Base-by-base conservation (phyloP, 352 stramenopile genomes). In the Globisporangium splendens region DNA sequence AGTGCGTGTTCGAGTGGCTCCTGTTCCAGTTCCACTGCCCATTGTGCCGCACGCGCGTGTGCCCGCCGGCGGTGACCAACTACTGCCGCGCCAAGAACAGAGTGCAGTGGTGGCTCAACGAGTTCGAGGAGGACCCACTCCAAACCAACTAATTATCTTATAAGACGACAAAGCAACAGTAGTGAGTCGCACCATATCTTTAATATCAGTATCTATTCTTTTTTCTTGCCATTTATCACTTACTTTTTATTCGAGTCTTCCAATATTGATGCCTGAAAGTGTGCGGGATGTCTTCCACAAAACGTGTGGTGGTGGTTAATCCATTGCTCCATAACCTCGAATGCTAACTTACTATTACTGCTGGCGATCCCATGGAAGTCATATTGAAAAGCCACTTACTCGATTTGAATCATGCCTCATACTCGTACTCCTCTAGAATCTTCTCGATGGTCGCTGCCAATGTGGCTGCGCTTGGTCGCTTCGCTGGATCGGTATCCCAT, bases 1-100 rank as follows among this genome's bases (percentile, higher is more conserved):
- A 84, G 35, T 92, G 83, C 65, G 61, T 92, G 15, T 89, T 84
- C 46, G 75, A 89, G 65, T 91, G 82, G 82, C 66, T 91, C 11
- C 51, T 86, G 38, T 85, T 88, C 61, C 65, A 90, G 59, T 84
- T 78, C 61, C 75, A 88, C 42, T 92, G 82, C 47, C 82, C 82
- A 11, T 57, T 89, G 39, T 92, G 82, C 60, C 72, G 82, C 54
- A 69, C 63, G 24, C 80, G 68, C 17, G 69, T 88, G 24, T 75
- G 77, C 15, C 70, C 73, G 7, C 57, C 70, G 20, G 77, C 76
- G 13, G 70, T 84, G 60, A 87, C 69, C 20, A 88, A 83, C 54
- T 87, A 76, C 54, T 90, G 76, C 55, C 62, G 74, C 14, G 69
- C 72, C 14, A 88, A 84, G 61, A 57, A 73, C 22, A 65, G 79